Base-by-base conservation (phyloP, 2,329 filamentous ascomycete species). In the Pseudofabraea citricarpa region DNA sequence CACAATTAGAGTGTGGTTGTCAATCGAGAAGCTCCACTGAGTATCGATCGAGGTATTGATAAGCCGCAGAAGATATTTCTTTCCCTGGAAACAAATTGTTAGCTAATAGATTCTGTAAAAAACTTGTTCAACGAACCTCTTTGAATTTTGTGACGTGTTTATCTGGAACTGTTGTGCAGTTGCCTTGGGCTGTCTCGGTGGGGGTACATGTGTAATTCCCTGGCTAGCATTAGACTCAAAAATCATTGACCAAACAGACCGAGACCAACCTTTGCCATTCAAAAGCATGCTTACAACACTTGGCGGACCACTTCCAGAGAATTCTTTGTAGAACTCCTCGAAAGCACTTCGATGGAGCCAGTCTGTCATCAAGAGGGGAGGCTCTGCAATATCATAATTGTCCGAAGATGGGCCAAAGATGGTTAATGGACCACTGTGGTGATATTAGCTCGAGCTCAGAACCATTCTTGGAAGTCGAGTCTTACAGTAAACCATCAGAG, bases 1-100 rank as follows among this genome's bases (percentile, higher is more conserved):
- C 18, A 83, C 77, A 0, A 65, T 73, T 53, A 83, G 56, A 0
- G 57, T 68, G 57, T 83, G 79, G 43, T 74, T 70, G 53, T 77
- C 74, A 41, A 77, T 71, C 35, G 62, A 64, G 47, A 77, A 65
- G 18, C 58, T 56, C 51, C 69, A 67, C 40, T 61, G 62, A 24
- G 64, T 65, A 45, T 68, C 67, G 9, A 68, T 60, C 13, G 62
- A 64, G n/a, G 58, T 63, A 47, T 74, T 75, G 40, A 76, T 59
- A 2, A 77, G 51, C 3, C 73, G 60, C 20, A 77, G 48, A 19
- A 68, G 67, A 44, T 74, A 71, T 3, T 62, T 66, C 15, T 60
- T 64, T 13, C 66, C 68, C 37, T 41, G 20, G 5, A 20, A n/a
- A 22, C 15, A 6, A 20, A 8, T 6, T 21, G 15, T 43, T 6